Evolutionary conservation across 768 basidiomycete genomes (phyloP), one percentile per base, ranked within the genome.

Genomic region (Termitomyces sp.): DNA sequence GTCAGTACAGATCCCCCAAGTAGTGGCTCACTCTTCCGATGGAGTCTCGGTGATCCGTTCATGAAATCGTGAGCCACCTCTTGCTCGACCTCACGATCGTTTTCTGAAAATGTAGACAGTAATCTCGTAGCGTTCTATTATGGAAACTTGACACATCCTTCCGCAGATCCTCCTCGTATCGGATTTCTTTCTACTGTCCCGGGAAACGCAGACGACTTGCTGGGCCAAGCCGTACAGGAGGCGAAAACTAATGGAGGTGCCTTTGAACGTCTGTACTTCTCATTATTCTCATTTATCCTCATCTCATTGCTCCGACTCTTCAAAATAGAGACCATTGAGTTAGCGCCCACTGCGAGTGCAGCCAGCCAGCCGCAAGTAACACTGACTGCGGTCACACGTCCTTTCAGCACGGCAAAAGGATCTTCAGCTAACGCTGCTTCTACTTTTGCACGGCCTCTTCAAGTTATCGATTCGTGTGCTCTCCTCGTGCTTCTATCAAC

Each of bases 111-210:
- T 20, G 5, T 35, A 9, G 12, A 32, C 49, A 50, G 49, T 24
- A 51, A 51, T 51, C 4, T 35, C 32, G 33, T 51, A 5, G 32
- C 50, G 5, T 51, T 51, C 35, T 51, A 51, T 20, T 51, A 51
- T 36, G 50, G 33, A 20, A 51, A 51, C 50, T 51, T 51, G 33
- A 51, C 50, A 12, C 33, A 51, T 33, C 50, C 50, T 51, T 51
- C 33, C 8, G 33, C 7, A 16, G 50, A 51, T 51, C 50, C 33
- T n/a, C 33, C 50, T 35, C 33, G 33, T 4, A 20, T 51, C 18
- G 33, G 50, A n/a, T 51, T 51, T 36, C 35, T 51, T 36, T 51
- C 50, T 51, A 51, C 33, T 51, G n/a, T 51, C 18, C 33, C 50
- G 5, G 5, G 2, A n/a, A 35, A 51, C 12, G 33, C 50, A 2